Percentiles rank a stretch among this genome's conserved stretches.
Evolutionary conservation across 2,329 filamentous ascomycete genomes (phyloP).

Genomic region (Cladosporium halotolerans): DNA sequence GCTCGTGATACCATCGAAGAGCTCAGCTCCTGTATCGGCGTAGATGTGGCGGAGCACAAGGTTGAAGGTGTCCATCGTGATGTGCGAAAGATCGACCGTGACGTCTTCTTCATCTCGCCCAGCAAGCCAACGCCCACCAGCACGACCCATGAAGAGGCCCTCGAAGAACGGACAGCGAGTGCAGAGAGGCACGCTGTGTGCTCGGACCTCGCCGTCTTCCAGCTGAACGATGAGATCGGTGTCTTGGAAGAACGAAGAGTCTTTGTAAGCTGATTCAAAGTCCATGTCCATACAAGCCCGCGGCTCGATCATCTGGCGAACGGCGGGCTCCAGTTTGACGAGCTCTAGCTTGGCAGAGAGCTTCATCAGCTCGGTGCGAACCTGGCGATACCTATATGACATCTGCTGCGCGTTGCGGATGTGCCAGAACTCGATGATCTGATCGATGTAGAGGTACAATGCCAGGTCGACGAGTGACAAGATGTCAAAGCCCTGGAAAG

Average conservation of each 20-base stretch:
- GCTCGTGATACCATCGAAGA: slow-evolving; percentile 72
- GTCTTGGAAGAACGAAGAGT: slow-evolving; percentile 67
- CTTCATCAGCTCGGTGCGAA: slow-evolving; percentile 82
- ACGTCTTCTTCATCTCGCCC: slow-evolving; percentile 44
- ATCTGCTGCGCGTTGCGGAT: slow-evolving; percentile 59
- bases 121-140: slow-evolving; percentile 72
- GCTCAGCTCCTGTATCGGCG: slow-evolving; percentile 68
- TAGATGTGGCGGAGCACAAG: slow-evolving; percentile 80
- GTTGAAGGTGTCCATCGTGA: slow-evolving; percentile 65
- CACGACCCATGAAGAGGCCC: slow-evolving; percentile 81
- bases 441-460: slow-evolving; percentile 75
- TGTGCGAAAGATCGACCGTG: slow-evolving; percentile 74
- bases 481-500: slow-evolving; percentile 66
- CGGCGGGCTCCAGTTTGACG: slow-evolving; percentile 65
- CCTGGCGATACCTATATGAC: slow-evolving; percentile 68
- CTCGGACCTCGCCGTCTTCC: slow-evolving; percentile 59
- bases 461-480: slow-evolving; percentile 73
- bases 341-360: slow-evolving; percentile 68
- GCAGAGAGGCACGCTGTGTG: slow-evolving; percentile 74
- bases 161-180: slow-evolving; percentile 88
- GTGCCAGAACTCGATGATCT: slow-evolving; percentile 79
- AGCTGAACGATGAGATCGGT: slow-evolving; percentile 76
- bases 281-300: slow-evolving; percentile 61
- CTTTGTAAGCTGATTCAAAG: slow-evolving; percentile 61
- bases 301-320: slow-evolving; percentile 65